These are phyloP conservation scores for Colletotrichum gloeosporioides DNA, from an alignment of 2,329 filamentous ascomycete genomes.

Conservation along the genomic window DNA sequence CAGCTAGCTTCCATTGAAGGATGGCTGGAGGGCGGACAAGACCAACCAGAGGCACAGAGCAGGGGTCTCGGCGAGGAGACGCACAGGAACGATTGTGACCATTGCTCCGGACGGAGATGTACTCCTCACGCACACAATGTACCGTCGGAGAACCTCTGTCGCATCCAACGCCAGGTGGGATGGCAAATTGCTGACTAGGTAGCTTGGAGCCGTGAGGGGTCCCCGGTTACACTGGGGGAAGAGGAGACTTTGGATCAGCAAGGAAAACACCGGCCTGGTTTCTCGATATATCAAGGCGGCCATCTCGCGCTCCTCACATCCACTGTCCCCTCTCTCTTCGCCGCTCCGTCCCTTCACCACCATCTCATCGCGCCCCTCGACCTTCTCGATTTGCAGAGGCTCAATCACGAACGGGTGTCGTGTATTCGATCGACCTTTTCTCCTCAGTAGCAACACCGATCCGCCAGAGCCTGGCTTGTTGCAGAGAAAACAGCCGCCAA, in stretches of 20 bases:
- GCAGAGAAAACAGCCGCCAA: constrained; percentile 2
- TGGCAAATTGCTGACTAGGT: not conserved
- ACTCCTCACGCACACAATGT: not conserved
- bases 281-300: constrained; percentile 14
- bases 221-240: constrained; percentile 7
- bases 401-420: constrained; percentile 3
- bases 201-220: constrained; percentile 5
- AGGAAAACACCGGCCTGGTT: constrained; percentile 2
- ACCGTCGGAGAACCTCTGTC: not conserved
- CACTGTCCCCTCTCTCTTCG: not conserved
- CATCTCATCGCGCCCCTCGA: not conserved
- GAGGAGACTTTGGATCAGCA: not conserved
- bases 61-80: not conserved
- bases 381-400: not conserved
- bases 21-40: constrained; percentile 1
- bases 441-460: constrained; percentile 7
- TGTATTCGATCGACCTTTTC: not conserved
- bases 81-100: constrained; percentile 14
- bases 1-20: not conserved
- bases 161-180: not conserved
- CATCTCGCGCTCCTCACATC: not conserved
- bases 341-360: not conserved
- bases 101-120: constrained; percentile 5
- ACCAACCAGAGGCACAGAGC: not conserved
- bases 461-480: constrained; percentile 18